These are phyloP conservation scores for Curvularia sp. DNA, from an alignment of 2,329 filamentous ascomycete species.

Conservation along the genomic window DNA sequence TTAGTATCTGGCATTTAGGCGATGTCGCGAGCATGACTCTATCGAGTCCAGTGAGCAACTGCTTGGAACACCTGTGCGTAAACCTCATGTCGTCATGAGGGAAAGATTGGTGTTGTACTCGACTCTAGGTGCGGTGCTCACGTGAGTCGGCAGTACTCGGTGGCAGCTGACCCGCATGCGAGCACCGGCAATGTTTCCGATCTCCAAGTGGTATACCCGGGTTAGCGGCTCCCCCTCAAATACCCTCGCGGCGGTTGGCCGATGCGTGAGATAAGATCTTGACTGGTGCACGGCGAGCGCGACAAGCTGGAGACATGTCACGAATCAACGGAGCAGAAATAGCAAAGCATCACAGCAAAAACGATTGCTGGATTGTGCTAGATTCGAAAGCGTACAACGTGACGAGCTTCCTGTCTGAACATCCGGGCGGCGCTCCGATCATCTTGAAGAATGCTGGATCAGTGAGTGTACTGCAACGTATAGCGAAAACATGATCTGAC, in stretches of 20 bases:
- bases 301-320: slow-evolving; percentile 25
- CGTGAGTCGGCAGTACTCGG: slow-evolving; percentile 4
- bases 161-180: slow-evolving; percentile 6
- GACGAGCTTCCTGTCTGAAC: slow-evolving; percentile 67
- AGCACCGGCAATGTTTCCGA: slow-evolving; percentile 31
- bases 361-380: slow-evolving; percentile 69
- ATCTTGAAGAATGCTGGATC: slow-evolving; percentile 55
- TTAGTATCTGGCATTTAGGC: neutral
- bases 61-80: neutral
- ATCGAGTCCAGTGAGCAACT: too few relatives aligned
- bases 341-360: slow-evolving; percentile 44
- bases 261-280: slow-evolving; percentile 8
- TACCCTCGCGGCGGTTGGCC: slow-evolving; percentile 30
- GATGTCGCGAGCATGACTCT: neutral
- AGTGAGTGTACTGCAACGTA: slow-evolving; percentile 30
- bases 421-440: slow-evolving; percentile 65
- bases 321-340: slow-evolving; percentile 45
- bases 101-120: neutral
- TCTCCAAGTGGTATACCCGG: slow-evolving; percentile 25
- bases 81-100: neutral
- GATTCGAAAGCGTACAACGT: slow-evolving; percentile 73
- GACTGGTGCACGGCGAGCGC: slow-evolving; percentile 1
- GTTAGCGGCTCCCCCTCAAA: slow-evolving; percentile 34
- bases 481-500: slow-evolving; percentile 11
- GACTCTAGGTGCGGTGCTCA: too few relatives aligned